Conservation (phyloP, 2,329 filamentous ascomycete genomes). For the Orbilia ellipsospora region DNA sequence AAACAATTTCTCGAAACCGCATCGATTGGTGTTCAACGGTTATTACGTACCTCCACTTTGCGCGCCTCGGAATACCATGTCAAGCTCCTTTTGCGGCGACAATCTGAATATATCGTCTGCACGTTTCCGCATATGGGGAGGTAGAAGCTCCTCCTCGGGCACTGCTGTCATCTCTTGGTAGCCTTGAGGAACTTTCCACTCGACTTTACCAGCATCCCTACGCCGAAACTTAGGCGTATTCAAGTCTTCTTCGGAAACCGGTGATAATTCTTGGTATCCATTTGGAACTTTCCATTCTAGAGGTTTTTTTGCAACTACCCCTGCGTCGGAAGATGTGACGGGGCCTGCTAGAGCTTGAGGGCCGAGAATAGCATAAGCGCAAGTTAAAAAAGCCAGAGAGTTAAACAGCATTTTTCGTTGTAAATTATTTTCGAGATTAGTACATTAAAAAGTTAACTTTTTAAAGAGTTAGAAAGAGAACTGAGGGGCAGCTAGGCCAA, state of each 20-base stretch:
- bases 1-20: not conserved
- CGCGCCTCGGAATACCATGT: constrained; percentile 4
- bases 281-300: not conserved
- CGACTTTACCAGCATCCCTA: not conserved
- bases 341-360: not conserved
- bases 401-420: not conserved
- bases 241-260: not conserved
- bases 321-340: not conserved
- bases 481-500: too few relatives aligned
- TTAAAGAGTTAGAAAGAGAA: too few relatives aligned
- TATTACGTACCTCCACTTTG: not conserved
- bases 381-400: not conserved
- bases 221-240: not conserved
- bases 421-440: not conserved
- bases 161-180: constrained; percentile 16
- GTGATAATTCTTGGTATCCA: not conserved
- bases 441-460: too few relatives aligned
- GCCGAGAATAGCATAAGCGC: not conserved
- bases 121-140: constrained; percentile 9
- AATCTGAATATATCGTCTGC: constrained; percentile 14
- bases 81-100: constrained; percentile 4
- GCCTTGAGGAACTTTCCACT: constrained; percentile 22
- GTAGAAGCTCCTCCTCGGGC: constrained; percentile 7
- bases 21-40: not conserved
- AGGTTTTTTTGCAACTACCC: not conserved